Evolutionary conservation across 2,329 filamentous ascomycete species (phyloP).

Genomic region (Claviceps humidiphila): DNA sequence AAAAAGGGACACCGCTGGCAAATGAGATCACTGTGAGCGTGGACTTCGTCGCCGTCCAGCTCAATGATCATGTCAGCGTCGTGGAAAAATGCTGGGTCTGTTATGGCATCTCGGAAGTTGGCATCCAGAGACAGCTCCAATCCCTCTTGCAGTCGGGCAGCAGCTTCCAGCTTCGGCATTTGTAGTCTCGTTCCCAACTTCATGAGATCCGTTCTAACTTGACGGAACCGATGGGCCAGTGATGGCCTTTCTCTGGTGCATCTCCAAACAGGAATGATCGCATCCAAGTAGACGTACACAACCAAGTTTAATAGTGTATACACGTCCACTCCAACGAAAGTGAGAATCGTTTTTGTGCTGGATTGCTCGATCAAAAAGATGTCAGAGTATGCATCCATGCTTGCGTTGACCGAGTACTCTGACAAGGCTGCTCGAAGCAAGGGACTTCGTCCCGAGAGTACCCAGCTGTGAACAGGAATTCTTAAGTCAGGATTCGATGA

Average conservation of each 20-base stretch:
- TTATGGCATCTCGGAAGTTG: conserved; percentile 59
- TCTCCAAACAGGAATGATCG: conserved; percentile 75
- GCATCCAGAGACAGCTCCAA: conserved; percentile 49
- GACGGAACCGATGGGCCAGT: conserved; percentile 60
- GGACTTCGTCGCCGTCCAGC: conserved; percentile 57
- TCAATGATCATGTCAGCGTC: conserved; percentile 71
- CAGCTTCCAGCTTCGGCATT: conserved; percentile 59
- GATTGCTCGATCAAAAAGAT: conserved; percentile 21
- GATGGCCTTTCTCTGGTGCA: conserved; percentile 52
- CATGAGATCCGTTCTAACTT: conserved; percentile 78
- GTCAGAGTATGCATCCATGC: conserved; percentile 13
- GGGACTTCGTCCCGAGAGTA: conserved; percentile 62
- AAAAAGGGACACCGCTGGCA: conserved; percentile 89
- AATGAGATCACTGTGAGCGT: conserved; percentile 65
- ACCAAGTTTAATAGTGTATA: conserved; percentile 68
- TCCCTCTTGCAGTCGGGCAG: conserved; percentile 60
- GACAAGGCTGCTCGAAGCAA: conserved; percentile 50
- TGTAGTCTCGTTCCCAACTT: conserved; percentile 61
- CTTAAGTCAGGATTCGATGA: conserved; percentile 53
- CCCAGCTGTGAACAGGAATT: conserved; percentile 73
- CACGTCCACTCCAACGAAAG: conserved; percentile 58
- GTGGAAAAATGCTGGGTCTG: conserved; percentile 58
- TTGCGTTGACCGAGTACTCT: conserved; percentile 31
- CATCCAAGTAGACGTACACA: conserved; percentile 70
- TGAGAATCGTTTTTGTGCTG: conserved; percentile 41